Evolutionary conservation across 2,329 filamentous ascomycete genomes (phyloP), one percentile per base, ranked within the genome.

Genomic region (Aciculosporium take): DNA sequence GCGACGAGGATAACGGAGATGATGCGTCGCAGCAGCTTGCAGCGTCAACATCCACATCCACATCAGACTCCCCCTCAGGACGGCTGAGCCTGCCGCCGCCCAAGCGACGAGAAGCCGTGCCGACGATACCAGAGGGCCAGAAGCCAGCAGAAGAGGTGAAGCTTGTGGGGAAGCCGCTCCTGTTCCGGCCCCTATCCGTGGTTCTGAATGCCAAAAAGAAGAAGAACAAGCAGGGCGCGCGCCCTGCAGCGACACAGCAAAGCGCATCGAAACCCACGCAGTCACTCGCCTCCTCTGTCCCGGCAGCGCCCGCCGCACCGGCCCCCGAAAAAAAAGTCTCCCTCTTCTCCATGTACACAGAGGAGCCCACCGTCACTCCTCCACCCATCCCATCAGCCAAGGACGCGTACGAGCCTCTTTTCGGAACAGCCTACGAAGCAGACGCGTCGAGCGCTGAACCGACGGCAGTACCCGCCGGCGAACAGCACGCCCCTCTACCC

Each of bases 171-270:
- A 91, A 88, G 51, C 76, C 86, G 10, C 75, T 88, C 59, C 84
- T 86, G 76, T 95, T 96, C 60, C 83, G 80, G 56, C 89, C 89
- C 3, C 66, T 95, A 29, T 94, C 88, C 1, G 87, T 95, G 12
- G 76, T 79, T 13, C 73, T 84, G 46, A 85, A 81, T 47, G 71
- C 78, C 24, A 74, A 73, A 47, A 86, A 83, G 63, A 85, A 81
- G 63, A 79, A 73, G 53, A 65, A 68, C 9, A 47, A 39, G 12
- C 42, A 46, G 9, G 52, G 45, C 13, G 23, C 32, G 21, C 20
- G 24, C 32, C 21, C 48, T 8, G 15, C 41, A 7, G 23, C 37
- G n/a, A 20, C 46, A 12, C 23, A 45, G 23, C 43, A 43, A 4
- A n/a, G 43, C 9, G 38, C 44, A 37, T 27, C 47, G 18, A 41